Conservation (phyloP, 148 eudicot genomes). For the Cornus suecica region DNA sequence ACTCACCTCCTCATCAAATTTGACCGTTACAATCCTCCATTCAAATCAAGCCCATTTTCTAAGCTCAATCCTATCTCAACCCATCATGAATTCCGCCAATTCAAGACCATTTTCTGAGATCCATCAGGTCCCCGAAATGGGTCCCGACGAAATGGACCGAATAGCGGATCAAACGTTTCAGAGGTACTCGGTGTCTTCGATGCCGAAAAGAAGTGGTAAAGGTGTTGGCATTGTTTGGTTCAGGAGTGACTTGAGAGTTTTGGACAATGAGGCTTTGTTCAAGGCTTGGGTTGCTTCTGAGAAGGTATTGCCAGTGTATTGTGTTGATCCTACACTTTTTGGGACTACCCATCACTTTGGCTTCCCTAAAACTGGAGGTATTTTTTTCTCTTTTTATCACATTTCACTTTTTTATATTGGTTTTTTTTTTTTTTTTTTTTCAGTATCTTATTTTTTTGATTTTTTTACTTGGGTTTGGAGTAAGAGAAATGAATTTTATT, state of each 20-base stretch:
- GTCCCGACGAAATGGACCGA: conserved; percentile 39
- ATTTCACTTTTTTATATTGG: neutral
- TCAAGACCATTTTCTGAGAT: neutral
- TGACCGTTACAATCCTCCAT: neutral
- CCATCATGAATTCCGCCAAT: neutral
- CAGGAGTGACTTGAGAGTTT: conserved; percentile 77
- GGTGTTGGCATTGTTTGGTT: conserved; percentile 84
- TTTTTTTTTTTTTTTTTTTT: too few species aligned
- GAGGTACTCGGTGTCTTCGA: conserved; percentile 38
- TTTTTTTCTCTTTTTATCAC: neutral
- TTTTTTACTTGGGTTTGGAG: too few species aligned
- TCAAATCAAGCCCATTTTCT: neutral
- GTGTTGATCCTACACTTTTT: conserved; percentile 77
- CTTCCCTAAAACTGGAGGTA: conserved; percentile 95
- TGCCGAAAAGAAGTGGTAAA: conserved; percentile 30
- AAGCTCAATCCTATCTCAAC: neutral
- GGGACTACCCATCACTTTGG: conserved; percentile 63
- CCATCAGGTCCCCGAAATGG: conserved; percentile 45
- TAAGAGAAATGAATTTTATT: too few species aligned
- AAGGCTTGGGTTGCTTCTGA: conserved; percentile 74
- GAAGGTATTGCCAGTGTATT: conserved; percentile 73
- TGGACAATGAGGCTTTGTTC: conserved; percentile 84
- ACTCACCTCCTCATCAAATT: neutral
- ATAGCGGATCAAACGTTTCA: conserved; percentile 44
- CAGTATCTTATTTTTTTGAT: neutral